These are phyloP conservation scores for Cutaneotrichosporon cutaneum DNA, from an alignment of 1,284 basidiomycete species.

Conservation along the genomic window DNA sequence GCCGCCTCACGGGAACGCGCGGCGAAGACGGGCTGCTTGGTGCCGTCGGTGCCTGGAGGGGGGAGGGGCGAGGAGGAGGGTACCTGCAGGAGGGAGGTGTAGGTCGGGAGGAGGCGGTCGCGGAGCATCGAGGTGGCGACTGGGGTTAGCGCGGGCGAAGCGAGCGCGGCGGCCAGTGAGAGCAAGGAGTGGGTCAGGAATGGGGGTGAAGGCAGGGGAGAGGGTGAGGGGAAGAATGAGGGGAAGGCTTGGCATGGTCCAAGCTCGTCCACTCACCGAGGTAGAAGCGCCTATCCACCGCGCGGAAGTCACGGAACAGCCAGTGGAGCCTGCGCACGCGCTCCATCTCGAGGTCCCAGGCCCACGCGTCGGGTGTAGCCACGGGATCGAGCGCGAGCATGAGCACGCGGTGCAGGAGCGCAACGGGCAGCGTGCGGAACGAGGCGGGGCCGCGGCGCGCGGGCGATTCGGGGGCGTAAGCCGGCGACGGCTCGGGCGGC, in stretches of 20 bases:
- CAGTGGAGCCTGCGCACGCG: conserved; percentile 31
- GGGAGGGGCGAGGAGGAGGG: conserved; percentile 38
- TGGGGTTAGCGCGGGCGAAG: conserved; percentile 24
- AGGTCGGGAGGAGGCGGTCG: conserved; percentile 26
- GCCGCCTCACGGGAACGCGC: conserved; percentile 39
- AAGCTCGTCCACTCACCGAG: conserved; percentile 42
- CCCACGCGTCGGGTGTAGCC: conserved; percentile 37
- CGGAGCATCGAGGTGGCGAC: conserved; percentile 41
- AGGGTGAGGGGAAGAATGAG: neutral
- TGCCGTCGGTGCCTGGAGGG: conserved; percentile 9
- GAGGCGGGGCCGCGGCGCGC: neutral
- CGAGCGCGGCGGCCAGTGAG: neutral
- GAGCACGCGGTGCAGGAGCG: conserved; percentile 38
- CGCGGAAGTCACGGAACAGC: conserved; percentile 35
- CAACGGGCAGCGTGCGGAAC: conserved; percentile 31
- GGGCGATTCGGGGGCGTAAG: neutral
- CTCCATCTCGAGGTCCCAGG: conserved; percentile 39
- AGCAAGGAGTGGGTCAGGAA: neutral
- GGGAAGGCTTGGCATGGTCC: too few relatives aligned
- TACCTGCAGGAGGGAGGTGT: conserved; percentile 26
- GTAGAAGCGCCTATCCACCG: conserved; percentile 43
- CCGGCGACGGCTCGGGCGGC: neutral
- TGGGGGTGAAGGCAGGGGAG: neutral
- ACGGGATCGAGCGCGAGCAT: conserved; percentile 36
- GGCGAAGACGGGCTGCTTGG: conserved; percentile 32